Base-by-base conservation (phyloP, 192 early-diverging fungal species). In the Coemansia furcata region DNA sequence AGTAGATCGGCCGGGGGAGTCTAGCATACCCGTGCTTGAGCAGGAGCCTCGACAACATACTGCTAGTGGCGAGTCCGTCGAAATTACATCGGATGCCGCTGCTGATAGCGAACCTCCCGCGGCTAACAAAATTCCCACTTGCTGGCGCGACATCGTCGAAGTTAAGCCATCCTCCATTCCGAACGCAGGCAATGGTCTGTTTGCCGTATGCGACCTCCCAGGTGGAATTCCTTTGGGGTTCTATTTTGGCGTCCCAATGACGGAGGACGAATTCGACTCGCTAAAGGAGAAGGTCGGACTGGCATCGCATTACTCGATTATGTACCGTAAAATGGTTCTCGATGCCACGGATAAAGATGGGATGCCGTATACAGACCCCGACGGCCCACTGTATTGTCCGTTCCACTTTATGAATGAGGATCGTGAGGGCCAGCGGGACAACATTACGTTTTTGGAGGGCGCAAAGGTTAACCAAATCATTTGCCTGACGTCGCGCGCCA, bases 161-260 rank as follows among this genome's bases (percentile, higher is more conserved):
- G 87, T 90, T 14, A 70, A 75, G 29, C 39, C 63, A 0, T 94
- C 91, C 1, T 84, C 69, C 0, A 87, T 93, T 47, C 85, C 88
- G 8, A 84, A 86, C 47, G 88, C 89, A 11, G 92, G 92, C n/a
- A 86, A 86, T 43, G 92, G 92, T 0, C 65, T 92, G 6, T 94
- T 93, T 84, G 92, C 92, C 1, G 77, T 70, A 30, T 83, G 89
- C 2, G 84, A 88, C 58, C 57, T 97, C 4, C 94, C 94, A 2
- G 84, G 76, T 17, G 85, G 86, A 8, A 90, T 89, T 17, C 88
- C 91, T 0, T 71, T 97, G 4, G 95, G 95, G 2, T 97, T 96
- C 67, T 97, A 97, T 66, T 97, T 97, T 84, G 95, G 95, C 19
- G 92, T 97, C 7, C 95, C 95, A 9, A 97, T 95, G 92, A 94